A percentile compares a stretch with the other conserved stretches of the same genome.
Evolutionary conservation across 2,329 filamentous ascomycete genomes (phyloP).

Genomic region (Escovopsis sp.): DNA sequence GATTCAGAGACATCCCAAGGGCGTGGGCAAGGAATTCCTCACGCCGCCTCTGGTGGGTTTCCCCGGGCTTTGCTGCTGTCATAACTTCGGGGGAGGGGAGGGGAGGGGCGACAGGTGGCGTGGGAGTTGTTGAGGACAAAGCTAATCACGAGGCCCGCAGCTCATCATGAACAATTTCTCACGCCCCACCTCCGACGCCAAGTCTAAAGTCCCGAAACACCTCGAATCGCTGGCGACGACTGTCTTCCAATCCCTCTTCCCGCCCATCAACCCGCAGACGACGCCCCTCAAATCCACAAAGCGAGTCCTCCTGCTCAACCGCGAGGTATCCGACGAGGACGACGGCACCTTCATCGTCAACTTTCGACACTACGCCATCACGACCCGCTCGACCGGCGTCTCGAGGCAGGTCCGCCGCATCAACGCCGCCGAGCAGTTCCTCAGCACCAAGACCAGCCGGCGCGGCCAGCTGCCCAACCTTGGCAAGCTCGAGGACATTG

Average conservation of each 20-base stretch:
- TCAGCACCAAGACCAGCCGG: constrained; percentile 41
- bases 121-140: too few relatives aligned
- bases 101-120: too few relatives aligned
- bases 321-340: constrained; percentile 46
- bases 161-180: constrained; percentile 98
- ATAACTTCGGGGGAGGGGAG: too few relatives aligned
- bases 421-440: constrained; percentile 69
- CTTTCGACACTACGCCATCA: constrained; percentile 89
- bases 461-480: constrained; percentile 72
- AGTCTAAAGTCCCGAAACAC: constrained; percentile 70
- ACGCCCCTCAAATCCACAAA: constrained; percentile 87
- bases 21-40: constrained; percentile 70
- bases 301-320: constrained; percentile 77
- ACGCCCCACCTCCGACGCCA: constrained; percentile 42
- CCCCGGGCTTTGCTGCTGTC: too few relatives aligned
- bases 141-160: constrained; percentile 23
- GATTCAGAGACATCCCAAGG: constrained; percentile 68
- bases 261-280: constrained; percentile 81
- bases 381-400: constrained; percentile 70
- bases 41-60: constrained; percentile 59
- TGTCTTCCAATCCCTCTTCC: constrained; percentile 91
- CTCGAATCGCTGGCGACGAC: constrained; percentile 87
- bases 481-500: constrained; percentile 79
- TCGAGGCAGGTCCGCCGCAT: constrained; percentile 72
- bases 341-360: constrained; percentile 67